Percentiles rank a stretch among this genome's conserved stretches.
Evolutionary conservation across 495 filamentous ascomycete species (phyloP).

Genomic region (Cercophora newfieldiana): DNA sequence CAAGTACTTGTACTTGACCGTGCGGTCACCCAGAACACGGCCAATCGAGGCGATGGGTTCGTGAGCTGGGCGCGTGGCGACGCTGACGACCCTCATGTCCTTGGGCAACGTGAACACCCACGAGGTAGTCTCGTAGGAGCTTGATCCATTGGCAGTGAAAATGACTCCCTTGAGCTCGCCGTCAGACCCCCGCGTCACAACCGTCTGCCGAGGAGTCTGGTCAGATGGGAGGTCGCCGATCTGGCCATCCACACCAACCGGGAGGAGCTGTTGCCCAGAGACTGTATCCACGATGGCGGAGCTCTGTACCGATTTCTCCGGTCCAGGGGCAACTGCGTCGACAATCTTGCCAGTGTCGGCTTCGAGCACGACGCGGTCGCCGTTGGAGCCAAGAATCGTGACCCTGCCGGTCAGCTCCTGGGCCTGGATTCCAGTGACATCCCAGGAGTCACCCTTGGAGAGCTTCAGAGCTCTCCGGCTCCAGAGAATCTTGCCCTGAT

Average conservation of each 20-base stretch:
- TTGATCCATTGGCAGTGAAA: slow-evolving; percentile 43
- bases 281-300: slow-evolving; percentile 53
- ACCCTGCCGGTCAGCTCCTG: slow-evolving; percentile 54
- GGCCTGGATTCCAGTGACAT: slow-evolving; percentile 66
- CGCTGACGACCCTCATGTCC: slow-evolving; percentile 64
- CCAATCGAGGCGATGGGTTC: slow-evolving; percentile 95
- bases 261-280: slow-evolving; percentile 50
- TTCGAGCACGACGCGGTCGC: slow-evolving; percentile 58
- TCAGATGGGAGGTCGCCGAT: slow-evolving; percentile 39
- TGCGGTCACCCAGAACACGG: slow-evolving; percentile 84
- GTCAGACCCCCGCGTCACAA: slow-evolving; percentile 63
- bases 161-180: slow-evolving; percentile 62
- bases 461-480: slow-evolving; percentile 59
- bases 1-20: slow-evolving; percentile 95
- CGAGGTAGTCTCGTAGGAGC: slow-evolving; percentile 51
- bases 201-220: slow-evolving; percentile 45
- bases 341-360: slow-evolving; percentile 58
- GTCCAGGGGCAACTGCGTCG: slow-evolving; percentile 40
- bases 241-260: slow-evolving; percentile 49
- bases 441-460: slow-evolving; percentile 55
- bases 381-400: slow-evolving; percentile 58
- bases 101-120: slow-evolving; percentile 76
- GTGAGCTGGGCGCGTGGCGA: slow-evolving; percentile 67
- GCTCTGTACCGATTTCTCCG: slow-evolving; percentile 40
- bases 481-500: slow-evolving; percentile 76